Evolutionary conservation across 1,139 yeast species (phyloP), one percentile per base, ranked within the genome.

Genomic region (Pichia terricola): DNA sequence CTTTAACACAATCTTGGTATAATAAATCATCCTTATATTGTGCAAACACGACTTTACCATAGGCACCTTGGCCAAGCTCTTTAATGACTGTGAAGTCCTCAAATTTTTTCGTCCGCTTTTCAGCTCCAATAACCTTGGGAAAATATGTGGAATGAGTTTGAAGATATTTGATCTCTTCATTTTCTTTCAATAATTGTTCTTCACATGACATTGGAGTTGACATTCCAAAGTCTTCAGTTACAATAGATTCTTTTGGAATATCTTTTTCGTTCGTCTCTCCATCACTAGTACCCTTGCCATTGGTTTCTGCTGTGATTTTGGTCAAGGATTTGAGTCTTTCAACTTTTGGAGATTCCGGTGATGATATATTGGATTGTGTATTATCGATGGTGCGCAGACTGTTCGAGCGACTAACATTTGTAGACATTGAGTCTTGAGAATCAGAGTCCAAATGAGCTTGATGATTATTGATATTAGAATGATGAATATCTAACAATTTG

Each of bases 41-140:
- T 8, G 88, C 95, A 34, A 88, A 69, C 26, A 83, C 80, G 26
- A 91, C 98, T 57, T 86, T 85, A 16, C 97, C 97, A 58, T 89
- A 91, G 0, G 97, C 96, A 38, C 98, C 98, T 61, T 85, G 94
- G 1, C 98, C 98, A 79, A 91, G 77, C 50, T 81, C 78, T 58
- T 84, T 82, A 39, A 86, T 45, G 1, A 85, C 74, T 4, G 67
- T 65, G 56, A 86, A 91, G 59, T 88, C 95, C 0, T 72, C 60
- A 51, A 86, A 74, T 50, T 77, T 77, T 60, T 86, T 86, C 32
- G 75, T 75, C 50, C 88, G 68, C 58, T 85, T 70, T 45, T 68
- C 67, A 9, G 66, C 63, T 1, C 94, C 94, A 47, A 82, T 77
- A 32, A 62, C 65, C 26, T 62, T 58, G 0, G 86, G 86, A 74